phyloP scores from a whole-genome alignment of 2,329 filamentous ascomycete genomes.

The Capronia coronata region DNA sequence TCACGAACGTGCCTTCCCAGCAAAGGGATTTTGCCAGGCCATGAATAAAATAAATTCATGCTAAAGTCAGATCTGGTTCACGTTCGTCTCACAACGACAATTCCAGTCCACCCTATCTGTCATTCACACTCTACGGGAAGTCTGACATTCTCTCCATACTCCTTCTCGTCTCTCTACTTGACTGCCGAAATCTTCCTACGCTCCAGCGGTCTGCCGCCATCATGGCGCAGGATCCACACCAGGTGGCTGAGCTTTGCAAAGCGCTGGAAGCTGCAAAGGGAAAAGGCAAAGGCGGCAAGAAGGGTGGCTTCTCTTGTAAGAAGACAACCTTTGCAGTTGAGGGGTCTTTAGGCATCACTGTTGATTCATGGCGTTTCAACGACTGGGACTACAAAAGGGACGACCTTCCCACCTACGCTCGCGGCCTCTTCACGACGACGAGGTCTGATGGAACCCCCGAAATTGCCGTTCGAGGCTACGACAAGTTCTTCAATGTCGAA shows the following conservation, averaged over 20 bases:
- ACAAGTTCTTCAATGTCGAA: slow-evolving; percentile 96
- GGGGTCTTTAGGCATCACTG: slow-evolving; percentile 58
- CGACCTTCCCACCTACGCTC: slow-evolving; percentile 82
- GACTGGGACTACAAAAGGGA: slow-evolving; percentile 93
- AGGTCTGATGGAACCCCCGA: slow-evolving; percentile 60
- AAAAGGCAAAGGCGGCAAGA: slow-evolving; percentile 45
- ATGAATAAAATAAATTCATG: background rate
- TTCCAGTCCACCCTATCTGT: background rate
- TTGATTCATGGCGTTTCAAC: slow-evolving; percentile 88
- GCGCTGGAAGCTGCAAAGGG: slow-evolving; percentile 55
- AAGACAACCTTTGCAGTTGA: slow-evolving; percentile 69
- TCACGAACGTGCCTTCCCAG: background rate
- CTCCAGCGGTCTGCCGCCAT: slow-evolving; percentile 13
- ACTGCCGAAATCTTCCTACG: background rate
- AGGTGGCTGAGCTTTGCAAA: slow-evolving; percentile 60
- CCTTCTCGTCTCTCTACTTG: background rate
- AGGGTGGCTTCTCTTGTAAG: slow-evolving; percentile 62
- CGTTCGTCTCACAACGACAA: background rate
- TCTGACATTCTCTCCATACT: too few species aligned
- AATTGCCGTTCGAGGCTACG: slow-evolving; percentile 84
- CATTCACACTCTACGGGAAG: background rate
- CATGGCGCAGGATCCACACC: slow-evolving; percentile 65
- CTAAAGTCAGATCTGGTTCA: background rate
- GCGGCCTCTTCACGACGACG: slow-evolving; percentile 84
- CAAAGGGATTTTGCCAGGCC: background rate